Conservation (phyloP, 495 filamentous ascomycete genomes). For the Neurospora pannonica region DNA sequence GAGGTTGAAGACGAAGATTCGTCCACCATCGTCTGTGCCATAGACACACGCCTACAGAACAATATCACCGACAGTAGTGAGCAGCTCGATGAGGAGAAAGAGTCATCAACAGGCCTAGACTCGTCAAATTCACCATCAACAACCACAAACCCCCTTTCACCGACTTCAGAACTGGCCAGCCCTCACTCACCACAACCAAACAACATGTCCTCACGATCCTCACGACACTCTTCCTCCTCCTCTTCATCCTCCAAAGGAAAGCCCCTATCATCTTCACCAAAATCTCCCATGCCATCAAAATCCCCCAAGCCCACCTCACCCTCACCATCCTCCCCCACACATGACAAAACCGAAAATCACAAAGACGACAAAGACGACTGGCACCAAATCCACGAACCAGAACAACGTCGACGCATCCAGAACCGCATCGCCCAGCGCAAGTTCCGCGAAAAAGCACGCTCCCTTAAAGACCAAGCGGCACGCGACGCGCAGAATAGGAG, state of each 20-base stretch:
- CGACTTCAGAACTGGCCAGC: not conserved
- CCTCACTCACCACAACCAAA: not conserved
- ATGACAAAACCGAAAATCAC: not conserved
- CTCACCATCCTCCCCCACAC: not conserved
- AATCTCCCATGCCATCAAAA: not conserved
- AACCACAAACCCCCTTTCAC: not conserved
- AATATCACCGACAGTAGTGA: not conserved
- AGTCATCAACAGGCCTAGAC: not conserved
- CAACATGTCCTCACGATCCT: not conserved
- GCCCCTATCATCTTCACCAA: not conserved
- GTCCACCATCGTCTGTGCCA: not conserved
- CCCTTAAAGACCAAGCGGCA: conserved; percentile 47
- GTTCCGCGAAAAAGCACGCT: conserved; percentile 51
- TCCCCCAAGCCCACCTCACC: not conserved
- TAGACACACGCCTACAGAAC: not conserved
- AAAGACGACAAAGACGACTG: conserved; percentile 38
- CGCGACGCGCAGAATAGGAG: conserved; percentile 47
- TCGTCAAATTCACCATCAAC: not conserved
- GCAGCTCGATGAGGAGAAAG: not conserved
- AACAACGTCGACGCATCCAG: conserved; percentile 50
- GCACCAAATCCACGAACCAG: conserved; percentile 49
- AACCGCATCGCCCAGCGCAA: conserved; percentile 54
- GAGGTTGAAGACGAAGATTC: not conserved
- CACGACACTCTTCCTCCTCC: not conserved
- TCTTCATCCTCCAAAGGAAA: not conserved